Conservation (phyloP, 805 yeast species). For the Suhomyces sp. region DNA sequence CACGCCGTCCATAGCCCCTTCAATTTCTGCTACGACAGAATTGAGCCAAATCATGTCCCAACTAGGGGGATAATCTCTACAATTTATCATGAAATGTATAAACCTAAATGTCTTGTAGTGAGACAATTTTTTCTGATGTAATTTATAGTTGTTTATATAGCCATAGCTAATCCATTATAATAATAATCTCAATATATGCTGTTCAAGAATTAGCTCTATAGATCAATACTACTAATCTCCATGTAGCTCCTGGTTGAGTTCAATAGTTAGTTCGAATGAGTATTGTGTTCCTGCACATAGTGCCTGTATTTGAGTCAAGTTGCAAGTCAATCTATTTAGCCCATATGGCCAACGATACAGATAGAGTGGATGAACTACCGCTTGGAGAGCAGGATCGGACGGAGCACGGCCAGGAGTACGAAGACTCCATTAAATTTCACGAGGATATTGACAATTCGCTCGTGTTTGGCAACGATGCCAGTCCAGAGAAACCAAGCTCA, state of each 20-base stretch:
- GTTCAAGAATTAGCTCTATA: too few relatives aligned
- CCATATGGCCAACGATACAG: not conserved
- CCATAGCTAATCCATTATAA: too few relatives aligned
- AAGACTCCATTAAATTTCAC: not conserved
- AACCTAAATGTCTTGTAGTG: not conserved
- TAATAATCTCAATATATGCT: too few relatives aligned
- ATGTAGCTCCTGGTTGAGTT: not conserved
- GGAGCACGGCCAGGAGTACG: not conserved
- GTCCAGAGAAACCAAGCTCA: not conserved
- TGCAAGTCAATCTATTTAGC: not conserved
- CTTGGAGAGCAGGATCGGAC: not conserved
- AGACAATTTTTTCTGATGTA: not conserved
- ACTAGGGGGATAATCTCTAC: not conserved
- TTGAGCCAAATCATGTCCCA: constrained; percentile 4
- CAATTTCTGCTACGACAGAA: constrained; percentile 1
- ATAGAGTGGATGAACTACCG: not conserved
- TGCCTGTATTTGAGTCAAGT: not conserved
- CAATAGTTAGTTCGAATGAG: not conserved
- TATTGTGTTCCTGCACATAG: not conserved
- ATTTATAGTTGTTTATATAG: not conserved
- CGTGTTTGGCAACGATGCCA: constrained; percentile 24
- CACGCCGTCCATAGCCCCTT: not conserved
- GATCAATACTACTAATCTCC: too few relatives aligned
- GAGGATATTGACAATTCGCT: constrained; percentile 25
- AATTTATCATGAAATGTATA: not conserved